Evolutionary conservation across 805 yeast genomes (phyloP).

Genomic region (Ogataea populi-albae): DNA sequence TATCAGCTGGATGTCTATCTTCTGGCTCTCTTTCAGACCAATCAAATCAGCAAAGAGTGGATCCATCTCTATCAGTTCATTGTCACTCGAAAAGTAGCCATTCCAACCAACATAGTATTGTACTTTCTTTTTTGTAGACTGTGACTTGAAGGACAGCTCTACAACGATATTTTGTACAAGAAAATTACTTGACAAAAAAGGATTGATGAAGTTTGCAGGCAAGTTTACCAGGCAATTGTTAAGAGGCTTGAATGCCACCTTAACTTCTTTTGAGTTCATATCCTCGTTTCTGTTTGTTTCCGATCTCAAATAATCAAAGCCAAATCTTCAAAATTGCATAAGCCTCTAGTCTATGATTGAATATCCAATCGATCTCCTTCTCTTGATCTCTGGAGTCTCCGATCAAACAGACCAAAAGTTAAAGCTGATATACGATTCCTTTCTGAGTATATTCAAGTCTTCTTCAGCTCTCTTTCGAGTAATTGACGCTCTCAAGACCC

Average conservation of each 20-base stretch:
- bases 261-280: conserved; percentile 24
- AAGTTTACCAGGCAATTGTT: conserved; percentile 36
- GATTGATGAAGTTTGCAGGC: conserved; percentile 36
- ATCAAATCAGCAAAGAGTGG: conserved; percentile 58
- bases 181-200: conserved; percentile 37
- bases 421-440: no score
- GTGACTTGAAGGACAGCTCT: conserved; percentile 24
- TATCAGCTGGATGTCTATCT: conserved; percentile 43
- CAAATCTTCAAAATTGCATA: no score
- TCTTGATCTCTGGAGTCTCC: no score
- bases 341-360: no score
- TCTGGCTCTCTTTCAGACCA: conserved; percentile 42
- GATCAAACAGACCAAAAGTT: no score
- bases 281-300: conserved; percentile 55
- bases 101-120: conserved; percentile 30
- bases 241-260: conserved; percentile 22
- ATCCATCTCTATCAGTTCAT: conserved; percentile 54
- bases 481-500: no score
- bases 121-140: conserved; percentile 11
- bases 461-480: no score
- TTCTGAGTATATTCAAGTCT: no score
- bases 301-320: conserved; percentile 1
- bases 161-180: conserved; percentile 40
- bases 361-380: no score
- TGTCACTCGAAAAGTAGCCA: conserved; percentile 25